Base-by-base conservation (phyloP, 139 green algal species). In the Coelastrella sp. region DNA sequence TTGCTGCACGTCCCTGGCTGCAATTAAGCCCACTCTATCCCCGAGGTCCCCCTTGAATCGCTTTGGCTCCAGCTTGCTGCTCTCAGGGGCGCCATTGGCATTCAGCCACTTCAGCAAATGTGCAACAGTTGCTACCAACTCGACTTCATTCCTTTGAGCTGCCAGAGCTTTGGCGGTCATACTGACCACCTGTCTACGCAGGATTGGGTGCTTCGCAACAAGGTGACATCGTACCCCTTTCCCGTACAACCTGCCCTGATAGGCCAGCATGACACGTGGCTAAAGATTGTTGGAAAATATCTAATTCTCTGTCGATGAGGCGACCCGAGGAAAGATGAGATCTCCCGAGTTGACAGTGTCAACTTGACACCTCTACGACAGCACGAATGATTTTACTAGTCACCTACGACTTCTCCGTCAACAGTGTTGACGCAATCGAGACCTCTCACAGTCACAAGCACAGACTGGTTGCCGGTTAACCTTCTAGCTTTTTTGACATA, bases 21-120 rank as follows among this genome's bases (percentile, higher is more conserved):
- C 91, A 19, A 94, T 88, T 7, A 94, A 35, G 12, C 73, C 89
- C 9, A 92, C 89, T 0, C 89, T 57, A 81, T 92, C 91, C 27
- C 91, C 85, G 1, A 79, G 57, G n/a, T 91, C 91, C 8, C 88
- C 73, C 58, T 90, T 91, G 80, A 94, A 89, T 4, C 81, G 87
- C 59, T 89, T 89, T 8, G 89, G 82, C 76, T 85, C 89, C 59
- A 92, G 49, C 22, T 8, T 78, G 49, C 57, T 60, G 56, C 58
- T 78, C 8, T 35, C 17, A 12, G 70, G 27, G 20, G 58, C 88
- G 15, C 76, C 58, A 35, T 78, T 59, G 35, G 57, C 56, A 8
- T 59, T 4, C 65, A 91, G 87, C 87, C 87, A 91, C 11, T 79
- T 72, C 10, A 82, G 65, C 17, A 91, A 78, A 49, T 91, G 80